phyloP scores from a whole-genome alignment of 192 early-diverging fungal genomes.

The Geranomyces variabilis region DNA sequence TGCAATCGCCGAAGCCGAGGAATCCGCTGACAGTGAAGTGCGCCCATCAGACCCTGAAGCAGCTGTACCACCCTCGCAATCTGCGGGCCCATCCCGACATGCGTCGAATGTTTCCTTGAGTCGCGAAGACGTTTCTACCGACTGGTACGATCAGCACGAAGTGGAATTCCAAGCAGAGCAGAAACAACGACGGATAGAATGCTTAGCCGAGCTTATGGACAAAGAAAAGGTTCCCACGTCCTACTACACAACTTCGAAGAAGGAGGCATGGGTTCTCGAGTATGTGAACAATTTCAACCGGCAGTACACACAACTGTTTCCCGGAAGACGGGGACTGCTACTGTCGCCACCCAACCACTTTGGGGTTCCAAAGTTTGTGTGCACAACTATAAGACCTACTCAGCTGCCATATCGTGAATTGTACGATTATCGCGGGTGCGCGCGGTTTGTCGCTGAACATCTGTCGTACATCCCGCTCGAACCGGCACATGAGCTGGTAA shows the following conservation, averaged over 20 bases:
- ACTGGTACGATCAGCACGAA: constrained; percentile 46
- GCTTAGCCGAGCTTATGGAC: constrained; percentile 43
- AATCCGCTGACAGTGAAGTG: too few relatives aligned
- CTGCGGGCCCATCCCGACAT: constrained; percentile 7
- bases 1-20: too few relatives aligned
- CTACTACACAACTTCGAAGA: constrained; percentile 52
- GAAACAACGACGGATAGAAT: constrained; percentile 24
- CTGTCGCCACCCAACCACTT: constrained; percentile 57
- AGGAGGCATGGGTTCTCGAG: constrained; percentile 52
- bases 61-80: not conserved
- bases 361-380: constrained; percentile 62
- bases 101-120: constrained; percentile 2
- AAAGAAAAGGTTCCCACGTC: constrained; percentile 42
- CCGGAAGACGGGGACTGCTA: constrained; percentile 55
- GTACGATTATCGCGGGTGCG: constrained; percentile 59
- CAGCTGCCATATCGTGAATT: constrained; percentile 58
- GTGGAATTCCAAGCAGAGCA: constrained; percentile 42
- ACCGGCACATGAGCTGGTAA: constrained; percentile 62
- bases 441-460: constrained; percentile 58
- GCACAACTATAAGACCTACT: constrained; percentile 57
- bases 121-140: constrained; percentile 17
- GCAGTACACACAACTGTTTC: constrained; percentile 61
- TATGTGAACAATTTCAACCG: constrained; percentile 61
- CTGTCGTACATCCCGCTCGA: constrained; percentile 55
- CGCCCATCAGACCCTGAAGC: too few relatives aligned